These are phyloP conservation scores for Amanita molliuscula DNA, from an alignment of 768 basidiomycete genomes.

Conservation along the genomic window DNA sequence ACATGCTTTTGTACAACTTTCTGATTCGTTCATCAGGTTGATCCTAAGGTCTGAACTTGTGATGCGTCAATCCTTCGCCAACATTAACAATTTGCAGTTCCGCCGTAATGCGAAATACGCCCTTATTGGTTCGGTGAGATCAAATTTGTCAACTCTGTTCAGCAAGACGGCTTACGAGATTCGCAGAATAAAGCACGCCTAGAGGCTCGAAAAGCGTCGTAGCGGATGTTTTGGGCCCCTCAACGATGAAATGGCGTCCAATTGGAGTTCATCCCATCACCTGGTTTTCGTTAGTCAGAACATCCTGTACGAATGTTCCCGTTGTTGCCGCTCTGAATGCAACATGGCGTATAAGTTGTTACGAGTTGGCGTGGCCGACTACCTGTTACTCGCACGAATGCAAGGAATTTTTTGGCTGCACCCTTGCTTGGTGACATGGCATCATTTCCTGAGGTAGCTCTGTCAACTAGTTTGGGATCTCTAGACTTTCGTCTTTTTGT, in stretches of 20 bases:
- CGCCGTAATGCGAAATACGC: conserved; percentile 74
- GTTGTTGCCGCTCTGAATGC: background rate
- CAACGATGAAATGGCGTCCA: background rate
- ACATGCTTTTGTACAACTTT: conserved; percentile 5
- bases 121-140: conserved; percentile 61
- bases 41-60: conserved; percentile 52
- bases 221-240: background rate
- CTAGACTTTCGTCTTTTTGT: too few species aligned
- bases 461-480: too few species aligned
- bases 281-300: background rate
- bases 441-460: too few species aligned
- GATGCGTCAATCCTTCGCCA: background rate
- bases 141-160: background rate
- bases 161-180: conserved; percentile 3
- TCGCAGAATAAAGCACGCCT: conserved; percentile 55
- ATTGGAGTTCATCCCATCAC: background rate
- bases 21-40: conserved; percentile 40
- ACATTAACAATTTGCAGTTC: conserved; percentile 32
- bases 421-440: too few species aligned
- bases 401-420: too few species aligned
- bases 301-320: background rate
- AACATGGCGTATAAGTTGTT: too few species aligned
- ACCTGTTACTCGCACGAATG: too few species aligned
- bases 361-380: too few species aligned
- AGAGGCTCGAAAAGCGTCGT: conserved; percentile 39